Conservation (phyloP, 1,284 basidiomycete genomes). For the Ceratobasidium sp. region DNA sequence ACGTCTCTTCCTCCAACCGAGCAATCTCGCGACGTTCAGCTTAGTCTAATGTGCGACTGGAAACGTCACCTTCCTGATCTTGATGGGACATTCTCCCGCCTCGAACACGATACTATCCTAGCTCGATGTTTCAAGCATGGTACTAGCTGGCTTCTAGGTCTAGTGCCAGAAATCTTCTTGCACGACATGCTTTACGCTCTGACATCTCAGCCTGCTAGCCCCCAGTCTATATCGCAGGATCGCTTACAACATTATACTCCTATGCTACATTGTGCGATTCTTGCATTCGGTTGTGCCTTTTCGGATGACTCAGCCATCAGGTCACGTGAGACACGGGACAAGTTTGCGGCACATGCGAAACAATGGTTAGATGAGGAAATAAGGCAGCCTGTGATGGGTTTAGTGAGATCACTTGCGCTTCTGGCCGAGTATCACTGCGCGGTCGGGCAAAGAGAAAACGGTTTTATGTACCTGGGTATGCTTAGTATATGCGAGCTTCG, state of each 20-base stretch:
- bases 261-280: slow-evolving; percentile 76
- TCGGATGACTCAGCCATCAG: slow-evolving; percentile 69
- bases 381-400: slow-evolving; percentile 69
- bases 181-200: slow-evolving; percentile 64
- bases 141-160: slow-evolving; percentile 68
- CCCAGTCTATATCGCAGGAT: neutral
- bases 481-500: neutral
- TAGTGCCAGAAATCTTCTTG: slow-evolving; percentile 66
- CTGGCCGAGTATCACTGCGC: slow-evolving; percentile 72
- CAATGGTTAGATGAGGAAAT: slow-evolving; percentile 70
- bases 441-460: slow-evolving; percentile 52
- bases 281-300: slow-evolving; percentile 72
- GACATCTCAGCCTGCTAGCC: neutral
- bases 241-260: slow-evolving; percentile 69
- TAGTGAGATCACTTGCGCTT: slow-evolving; percentile 71
- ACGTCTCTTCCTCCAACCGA: neutral
- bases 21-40: neutral
- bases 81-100: slow-evolving; percentile 29
- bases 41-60: slow-evolving; percentile 25
- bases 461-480: slow-evolving; percentile 53
- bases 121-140: slow-evolving; percentile 73
- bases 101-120: slow-evolving; percentile 59
- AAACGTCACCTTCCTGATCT: slow-evolving; percentile 13
- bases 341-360: slow-evolving; percentile 70
- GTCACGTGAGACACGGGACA: slow-evolving; percentile 62